These are phyloP conservation scores for Kluyveromyces sp. DNA, from an alignment of 1,139 yeast species.

Conservation along the genomic window DNA sequence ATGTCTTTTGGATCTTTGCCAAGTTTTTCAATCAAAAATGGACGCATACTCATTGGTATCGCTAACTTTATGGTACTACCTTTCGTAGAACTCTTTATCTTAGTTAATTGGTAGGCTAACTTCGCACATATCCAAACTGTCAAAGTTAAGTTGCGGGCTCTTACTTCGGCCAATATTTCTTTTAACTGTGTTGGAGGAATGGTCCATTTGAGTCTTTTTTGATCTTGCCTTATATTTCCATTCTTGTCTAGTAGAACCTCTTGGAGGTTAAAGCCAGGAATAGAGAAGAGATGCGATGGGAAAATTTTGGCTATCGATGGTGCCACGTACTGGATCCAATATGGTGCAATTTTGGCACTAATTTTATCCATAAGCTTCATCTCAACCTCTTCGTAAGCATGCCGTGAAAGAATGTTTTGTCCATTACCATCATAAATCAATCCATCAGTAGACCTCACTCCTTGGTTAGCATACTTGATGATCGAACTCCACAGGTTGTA, in stretches of 20 bases:
- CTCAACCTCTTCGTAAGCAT: conserved; percentile 1
- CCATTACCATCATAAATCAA: conserved; percentile 1
- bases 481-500: neutral
- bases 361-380: neutral
- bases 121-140: conserved; percentile 20
- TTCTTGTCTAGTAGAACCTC: conserved; percentile 1
- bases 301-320: neutral
- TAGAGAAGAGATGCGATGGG: neutral
- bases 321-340: neutral
- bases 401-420: neutral
- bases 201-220: conserved; percentile 12
- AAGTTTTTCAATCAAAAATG: conserved; percentile 9
- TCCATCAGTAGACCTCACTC: neutral
- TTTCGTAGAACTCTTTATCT: conserved; percentile 4
- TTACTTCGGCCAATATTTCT: conserved; percentile 14
- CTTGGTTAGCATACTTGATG: conserved; percentile 1
- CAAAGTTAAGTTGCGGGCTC: conserved; percentile 17
- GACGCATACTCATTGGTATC: conserved; percentile 25
- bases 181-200: conserved; percentile 12
- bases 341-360: conserved; percentile 1
- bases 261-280: conserved; percentile 5
- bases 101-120: conserved; percentile 11
- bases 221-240: conserved; percentile 16
- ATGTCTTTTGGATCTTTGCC: conserved; percentile 7
- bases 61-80: conserved; percentile 17